Evolutionary conservation across 78 protist species (phyloP), one percentile per base, ranked within the genome.

Genomic region (Dictyostelium citrinum): DNA sequence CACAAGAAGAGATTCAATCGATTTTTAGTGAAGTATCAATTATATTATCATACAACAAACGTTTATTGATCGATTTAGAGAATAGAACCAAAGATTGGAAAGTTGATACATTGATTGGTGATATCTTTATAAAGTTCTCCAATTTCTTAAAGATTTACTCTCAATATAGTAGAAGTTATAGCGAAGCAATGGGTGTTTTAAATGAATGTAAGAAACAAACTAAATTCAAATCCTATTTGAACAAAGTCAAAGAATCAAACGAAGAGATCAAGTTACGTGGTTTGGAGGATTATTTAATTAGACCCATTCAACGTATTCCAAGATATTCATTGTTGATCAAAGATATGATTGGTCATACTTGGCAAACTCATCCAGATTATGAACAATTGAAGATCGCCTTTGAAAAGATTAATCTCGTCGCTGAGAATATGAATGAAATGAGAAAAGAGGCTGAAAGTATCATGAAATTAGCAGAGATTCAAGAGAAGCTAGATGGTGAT

Each of bases 281-380:
- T 49, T 24, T 88, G 1, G 93, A 88, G 71, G 93, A 88, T 46
- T 78, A 88, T 68, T 58, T 88, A 20, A 88, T 88, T 68, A 58
- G 93, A 67, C 93, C 93, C 37, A 78, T 88, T 78, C 93, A 88
- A 88, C 43, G 93, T 45, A 88, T 88, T 76, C 93, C 93, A 55
- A 39, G 93, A 46, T 88, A 88, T 12, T 78, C 85, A n/a, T 14
- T 88, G 1, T 46, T 88, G 20, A 16, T 88, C 20, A 88, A 78
- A 46, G 93, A 88, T 64, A 88, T 88, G 93, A 88, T 88, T 49
- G 5, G 43, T 45, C 93, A 88, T 67, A 88, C 93, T 1, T 88
- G 93, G 93, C 45, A 49, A 78, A 24, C 85, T 5, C 93, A 88
- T 88, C 93, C 86, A 49, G 93, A 88, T 37, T 88, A 88, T 68